Conservation (phyloP, 2,329 filamentous ascomycete species). For the Penicillium sp. region DNA sequence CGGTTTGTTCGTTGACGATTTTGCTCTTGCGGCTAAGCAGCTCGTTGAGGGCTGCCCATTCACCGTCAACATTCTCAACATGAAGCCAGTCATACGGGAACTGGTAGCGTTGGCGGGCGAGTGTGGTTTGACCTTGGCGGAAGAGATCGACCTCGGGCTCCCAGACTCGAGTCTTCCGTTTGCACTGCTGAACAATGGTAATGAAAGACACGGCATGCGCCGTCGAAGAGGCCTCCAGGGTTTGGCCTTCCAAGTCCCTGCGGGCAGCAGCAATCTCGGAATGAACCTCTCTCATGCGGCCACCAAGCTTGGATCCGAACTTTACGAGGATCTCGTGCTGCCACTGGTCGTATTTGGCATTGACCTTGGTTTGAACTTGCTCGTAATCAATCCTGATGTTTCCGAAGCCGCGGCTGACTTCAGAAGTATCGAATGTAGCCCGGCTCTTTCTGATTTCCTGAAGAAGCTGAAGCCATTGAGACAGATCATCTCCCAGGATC, state of each 20-base stretch:
- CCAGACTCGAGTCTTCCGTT: slow-evolving; percentile 87
- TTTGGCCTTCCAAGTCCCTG: slow-evolving; percentile 81
- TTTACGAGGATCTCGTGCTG: slow-evolving; percentile 93
- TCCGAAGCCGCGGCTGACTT: slow-evolving; percentile 84
- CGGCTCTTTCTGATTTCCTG: slow-evolving; percentile 94
- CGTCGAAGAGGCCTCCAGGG: slow-evolving; percentile 86
- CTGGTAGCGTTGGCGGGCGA: slow-evolving; percentile 84
- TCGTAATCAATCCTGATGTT: slow-evolving; percentile 95
- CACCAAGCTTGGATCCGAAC: slow-evolving; percentile 80
- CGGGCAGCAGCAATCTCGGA: slow-evolving; percentile 84
- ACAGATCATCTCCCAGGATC: slow-evolving; percentile 78
- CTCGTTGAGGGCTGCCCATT: slow-evolving; percentile 90
- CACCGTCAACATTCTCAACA: slow-evolving; percentile 89
- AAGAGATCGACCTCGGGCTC: slow-evolving; percentile 93
- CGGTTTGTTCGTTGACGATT: slow-evolving; percentile 91
- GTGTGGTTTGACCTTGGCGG: slow-evolving; percentile 84
- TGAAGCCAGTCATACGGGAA: slow-evolving; percentile 90
- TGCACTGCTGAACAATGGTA: slow-evolving; percentile 92
- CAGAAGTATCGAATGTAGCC: slow-evolving; percentile 92
- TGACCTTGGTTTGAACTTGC: slow-evolving; percentile 96
- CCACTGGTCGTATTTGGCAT: slow-evolving; percentile 99
- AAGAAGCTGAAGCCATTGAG: slow-evolving; percentile 87
- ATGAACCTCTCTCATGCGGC: slow-evolving; percentile 83
- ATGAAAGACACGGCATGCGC: slow-evolving; percentile 97
- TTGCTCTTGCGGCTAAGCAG: slow-evolving; percentile 85